A percentile compares a stretch with the other conserved stretches of the same genome.
Evolutionary conservation across 2,329 filamentous ascomycete genomes (phyloP).

Genomic region (Fusarium chuoi): DNA sequence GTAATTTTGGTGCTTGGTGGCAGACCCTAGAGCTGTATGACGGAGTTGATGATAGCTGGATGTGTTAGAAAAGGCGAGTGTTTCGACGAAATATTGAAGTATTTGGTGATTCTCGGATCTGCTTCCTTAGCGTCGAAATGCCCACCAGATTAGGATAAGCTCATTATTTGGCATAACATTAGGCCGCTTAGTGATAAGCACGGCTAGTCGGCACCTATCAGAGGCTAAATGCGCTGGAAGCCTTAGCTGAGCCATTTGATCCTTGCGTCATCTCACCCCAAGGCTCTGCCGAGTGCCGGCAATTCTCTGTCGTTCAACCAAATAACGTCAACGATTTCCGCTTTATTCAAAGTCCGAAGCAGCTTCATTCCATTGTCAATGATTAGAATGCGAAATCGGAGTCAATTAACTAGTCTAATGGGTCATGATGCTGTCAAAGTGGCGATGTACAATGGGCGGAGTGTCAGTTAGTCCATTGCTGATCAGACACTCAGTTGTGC

Average conservation of each 20-base stretch:
- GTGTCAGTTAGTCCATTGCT: no score
- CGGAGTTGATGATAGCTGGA: not conserved
- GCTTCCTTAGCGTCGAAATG: not conserved
- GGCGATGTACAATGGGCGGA: not conserved
- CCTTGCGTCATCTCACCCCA: not conserved
- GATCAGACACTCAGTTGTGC: not conserved
- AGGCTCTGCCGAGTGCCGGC: not conserved
- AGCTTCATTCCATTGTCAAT: not conserved
- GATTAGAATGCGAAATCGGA: not conserved
- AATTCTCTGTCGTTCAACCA: not conserved
- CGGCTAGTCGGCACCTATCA: not conserved
- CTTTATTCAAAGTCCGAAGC: not conserved
- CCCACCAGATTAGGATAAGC: not conserved
- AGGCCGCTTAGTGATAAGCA: not conserved
- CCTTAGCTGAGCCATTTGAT: not conserved
- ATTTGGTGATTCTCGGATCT: not conserved
- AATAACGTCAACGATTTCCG: not conserved
- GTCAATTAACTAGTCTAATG: not conserved
- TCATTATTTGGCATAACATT: not conserved
- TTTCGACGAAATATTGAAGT: not conserved
- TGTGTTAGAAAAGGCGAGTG: not conserved
- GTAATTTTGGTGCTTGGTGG: accelerated
- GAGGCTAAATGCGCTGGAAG: not conserved
- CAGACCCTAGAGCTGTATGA: not conserved
- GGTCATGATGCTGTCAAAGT: not conserved